Conservation (phyloP, 1,284 basidiomycete species). For the Sanghuangporus sanghuang region DNA sequence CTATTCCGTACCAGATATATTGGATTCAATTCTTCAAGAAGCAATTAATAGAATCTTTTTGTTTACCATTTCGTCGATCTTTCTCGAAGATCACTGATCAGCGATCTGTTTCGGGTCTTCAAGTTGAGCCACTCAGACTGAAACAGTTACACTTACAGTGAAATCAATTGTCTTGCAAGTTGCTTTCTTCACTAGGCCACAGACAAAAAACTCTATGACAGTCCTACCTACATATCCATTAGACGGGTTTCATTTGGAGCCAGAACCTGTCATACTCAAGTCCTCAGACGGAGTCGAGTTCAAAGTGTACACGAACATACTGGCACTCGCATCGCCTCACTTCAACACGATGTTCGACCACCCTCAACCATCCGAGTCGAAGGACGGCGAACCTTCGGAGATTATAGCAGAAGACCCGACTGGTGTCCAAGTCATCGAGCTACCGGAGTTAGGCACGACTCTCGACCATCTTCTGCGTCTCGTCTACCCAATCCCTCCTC, state of each 20-base stretch:
- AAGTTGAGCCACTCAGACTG: too few relatives aligned
- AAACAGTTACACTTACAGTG: too few relatives aligned
- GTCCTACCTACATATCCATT: not conserved
- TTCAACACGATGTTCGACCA: constrained; percentile 26
- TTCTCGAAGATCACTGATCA: too few relatives aligned
- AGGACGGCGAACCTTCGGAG: not conserved
- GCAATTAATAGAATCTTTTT: too few relatives aligned
- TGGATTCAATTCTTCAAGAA: too few relatives aligned
- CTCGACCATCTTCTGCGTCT: constrained; percentile 50
- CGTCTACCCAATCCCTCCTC: constrained; percentile 36
- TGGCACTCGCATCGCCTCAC: constrained; percentile 22
- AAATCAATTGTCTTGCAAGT: too few relatives aligned
- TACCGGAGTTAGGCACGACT: constrained; percentile 43
- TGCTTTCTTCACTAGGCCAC: too few relatives aligned
- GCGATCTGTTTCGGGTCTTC: too few relatives aligned
- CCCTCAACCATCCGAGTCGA: constrained; percentile 16
- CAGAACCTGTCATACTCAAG: constrained; percentile 19
- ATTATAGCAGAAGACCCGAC: constrained; percentile 24
- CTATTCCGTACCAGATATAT: too few relatives aligned
- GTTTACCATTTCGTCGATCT: too few relatives aligned
- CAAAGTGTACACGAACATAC: constrained; percentile 22
- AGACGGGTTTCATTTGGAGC: constrained; percentile 1
- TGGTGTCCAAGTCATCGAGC: constrained; percentile 40
- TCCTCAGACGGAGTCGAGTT: constrained; percentile 21
- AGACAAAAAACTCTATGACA: not conserved